A percentile compares a stretch with the other conserved stretches of the same genome.
Evolutionary conservation across 495 filamentous ascomycete genomes (phyloP).

Genomic region (Cladorrhinum samala): DNA sequence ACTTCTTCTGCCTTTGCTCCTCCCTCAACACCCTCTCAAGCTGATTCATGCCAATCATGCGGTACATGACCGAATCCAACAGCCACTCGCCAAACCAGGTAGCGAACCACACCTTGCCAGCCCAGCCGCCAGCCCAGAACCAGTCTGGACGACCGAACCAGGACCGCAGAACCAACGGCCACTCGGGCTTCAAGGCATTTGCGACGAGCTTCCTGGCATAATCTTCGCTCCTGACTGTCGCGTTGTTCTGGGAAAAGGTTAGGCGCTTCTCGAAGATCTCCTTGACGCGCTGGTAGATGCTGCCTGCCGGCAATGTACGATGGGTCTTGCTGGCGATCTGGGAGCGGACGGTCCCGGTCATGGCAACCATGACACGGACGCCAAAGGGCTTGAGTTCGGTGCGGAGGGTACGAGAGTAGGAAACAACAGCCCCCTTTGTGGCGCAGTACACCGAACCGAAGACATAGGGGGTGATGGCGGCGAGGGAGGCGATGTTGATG

Average conservation of each 20-base stretch:
- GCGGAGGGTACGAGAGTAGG: slow-evolving; percentile 46
- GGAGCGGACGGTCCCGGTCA: slow-evolving; percentile 45
- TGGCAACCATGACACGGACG: slow-evolving; percentile 48
- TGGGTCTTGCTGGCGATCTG: slow-evolving; percentile 36
- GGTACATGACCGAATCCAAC: slow-evolving; percentile 33
- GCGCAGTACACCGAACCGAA: slow-evolving; percentile 49
- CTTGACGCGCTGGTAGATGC: slow-evolving; percentile 35
- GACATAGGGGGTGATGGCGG: slow-evolving; percentile 39
- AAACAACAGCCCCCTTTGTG: slow-evolving; percentile 46
- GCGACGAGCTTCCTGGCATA: slow-evolving; percentile 34
- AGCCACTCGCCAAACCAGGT: slow-evolving; percentile 37
- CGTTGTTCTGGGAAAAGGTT: slow-evolving; percentile 39
- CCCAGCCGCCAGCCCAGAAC: slow-evolving; percentile 41
- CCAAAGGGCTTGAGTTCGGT: slow-evolving; percentile 50
- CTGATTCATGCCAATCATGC: slow-evolving; percentile 31
- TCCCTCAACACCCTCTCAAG: slow-evolving; percentile 32
- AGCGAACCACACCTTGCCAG: slow-evolving; percentile 24
- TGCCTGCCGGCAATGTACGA: slow-evolving; percentile 32
- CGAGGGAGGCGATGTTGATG: slow-evolving; percentile 49
- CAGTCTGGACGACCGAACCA: slow-evolving; percentile 44
- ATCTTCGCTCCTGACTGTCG: slow-evolving; percentile 33
- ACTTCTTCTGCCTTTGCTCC: slow-evolving; percentile 28
- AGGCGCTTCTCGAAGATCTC: slow-evolving; percentile 39
- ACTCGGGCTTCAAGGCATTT: slow-evolving; percentile 31
- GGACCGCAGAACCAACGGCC: slow-evolving; percentile 27